phyloP scores from a whole-genome alignment of 1,284 basidiomycete species.

The Tranzscheliella williamsii region DNA sequence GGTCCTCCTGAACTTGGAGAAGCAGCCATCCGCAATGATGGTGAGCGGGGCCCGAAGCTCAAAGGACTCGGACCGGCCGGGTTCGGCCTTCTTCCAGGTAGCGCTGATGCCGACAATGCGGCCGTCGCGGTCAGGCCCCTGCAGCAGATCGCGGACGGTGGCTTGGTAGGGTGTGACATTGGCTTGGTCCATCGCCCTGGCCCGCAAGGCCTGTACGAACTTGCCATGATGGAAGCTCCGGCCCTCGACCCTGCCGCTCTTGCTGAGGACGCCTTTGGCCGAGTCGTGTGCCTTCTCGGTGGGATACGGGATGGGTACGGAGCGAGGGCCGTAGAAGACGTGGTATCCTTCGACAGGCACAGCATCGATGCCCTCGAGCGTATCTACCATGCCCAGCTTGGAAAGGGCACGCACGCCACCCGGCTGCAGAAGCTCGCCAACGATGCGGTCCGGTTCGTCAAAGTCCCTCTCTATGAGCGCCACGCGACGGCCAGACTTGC shows the following conservation, averaged over 20 bases:
- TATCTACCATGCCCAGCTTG: constrained; percentile 73
- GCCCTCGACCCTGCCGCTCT: constrained; percentile 65
- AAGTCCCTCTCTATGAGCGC: constrained; percentile 69
- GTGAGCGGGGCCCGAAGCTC: constrained; percentile 74
- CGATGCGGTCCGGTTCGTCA: constrained; percentile 90
- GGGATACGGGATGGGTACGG: constrained; percentile 87
- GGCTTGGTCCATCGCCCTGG: constrained; percentile 66
- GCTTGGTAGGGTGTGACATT: constrained; percentile 51
- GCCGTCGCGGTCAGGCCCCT: constrained; percentile 26
- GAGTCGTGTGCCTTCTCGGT: constrained; percentile 57
- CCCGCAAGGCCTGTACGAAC: constrained; percentile 79
- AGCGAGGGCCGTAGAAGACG: constrained; percentile 69
- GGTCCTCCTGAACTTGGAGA: constrained; percentile 75
- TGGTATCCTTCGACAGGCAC: constrained; percentile 85
- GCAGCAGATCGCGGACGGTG: constrained; percentile 48
- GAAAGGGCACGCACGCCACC: constrained; percentile 81
- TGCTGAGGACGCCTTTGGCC: constrained; percentile 29
- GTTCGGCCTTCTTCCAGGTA: constrained; percentile 23
- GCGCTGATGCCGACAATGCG: constrained; percentile 45
- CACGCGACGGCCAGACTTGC: constrained; percentile 64
- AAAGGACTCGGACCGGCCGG: constrained; percentile 14
- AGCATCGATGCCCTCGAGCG: constrained; percentile 83
- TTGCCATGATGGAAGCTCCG: constrained; percentile 92
- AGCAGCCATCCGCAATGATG: constrained; percentile 90
- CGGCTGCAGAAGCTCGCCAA: constrained; percentile 94